Percentiles rank a stretch among this genome's conserved stretches.
Conservation (phyloP, 75 land plant species). For the Cunninghamia lanceolata region DNA sequence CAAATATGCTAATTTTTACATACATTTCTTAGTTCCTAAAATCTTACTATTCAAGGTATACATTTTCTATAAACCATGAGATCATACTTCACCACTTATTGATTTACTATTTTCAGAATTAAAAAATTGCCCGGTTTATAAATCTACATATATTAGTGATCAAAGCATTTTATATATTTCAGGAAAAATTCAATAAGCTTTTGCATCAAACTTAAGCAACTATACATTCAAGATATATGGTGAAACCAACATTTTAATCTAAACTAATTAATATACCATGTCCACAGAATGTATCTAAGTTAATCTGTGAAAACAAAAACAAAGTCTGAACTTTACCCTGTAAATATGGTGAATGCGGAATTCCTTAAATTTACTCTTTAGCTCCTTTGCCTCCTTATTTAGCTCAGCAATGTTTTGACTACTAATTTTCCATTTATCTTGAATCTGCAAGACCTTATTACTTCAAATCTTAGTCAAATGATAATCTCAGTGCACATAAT, state of each 20-base stretch:
- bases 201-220: neutral
- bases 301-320: neutral
- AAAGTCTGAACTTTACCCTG: conserved; percentile 34
- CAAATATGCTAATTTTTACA: neutral
- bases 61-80: neutral
- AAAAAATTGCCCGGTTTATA: neutral
- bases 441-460: conserved; percentile 24
- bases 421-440: conserved; percentile 46
- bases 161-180: neutral
- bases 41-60: neutral
- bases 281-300: neutral
- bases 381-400: conserved; percentile 38
- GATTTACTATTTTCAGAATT: neutral
- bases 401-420: conserved; percentile 39
- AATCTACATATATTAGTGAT: neutral
- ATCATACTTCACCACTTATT: neutral
- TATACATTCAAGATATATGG: neutral
- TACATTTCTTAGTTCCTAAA: neutral
- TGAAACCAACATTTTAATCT: neutral
- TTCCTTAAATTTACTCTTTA: conserved; percentile 45
- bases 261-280: neutral
- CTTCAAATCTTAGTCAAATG: neutral
- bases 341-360: conserved; percentile 55
- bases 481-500: neutral
- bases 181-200: neutral